Evolutionary conservation across 495 filamentous ascomycete genomes (phyloP), one percentile per base, ranked within the genome.

Genomic region (Daldinia bambusicola): DNA sequence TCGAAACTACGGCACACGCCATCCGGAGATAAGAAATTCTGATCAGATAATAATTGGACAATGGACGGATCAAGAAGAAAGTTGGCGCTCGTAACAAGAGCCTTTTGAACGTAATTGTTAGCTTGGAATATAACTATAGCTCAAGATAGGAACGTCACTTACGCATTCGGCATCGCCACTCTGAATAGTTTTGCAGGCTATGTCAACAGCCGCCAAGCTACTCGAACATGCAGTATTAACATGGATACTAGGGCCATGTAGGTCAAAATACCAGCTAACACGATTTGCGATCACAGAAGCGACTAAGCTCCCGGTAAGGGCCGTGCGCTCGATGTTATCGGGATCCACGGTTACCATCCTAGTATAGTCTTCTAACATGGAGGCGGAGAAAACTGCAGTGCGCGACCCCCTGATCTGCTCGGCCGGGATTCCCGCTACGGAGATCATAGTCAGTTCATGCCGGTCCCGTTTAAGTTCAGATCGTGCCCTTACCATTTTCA

Each of bases 181-280:
- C 80, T 90, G 89, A 2, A 95, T 80, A 0, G 89, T 87, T 63
- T 91, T 92, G 75, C 93, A 94, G 16, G 93, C 93, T 40, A 92
- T 78, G 67, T 95, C 84, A 4, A 85, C 57, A 0, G 82, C 84
- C 12, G 82, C 77, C 69, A 86, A 72, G 60, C 90, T 92, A 13
- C 89, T 92, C 2, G 92, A 95, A 74, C 93, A 95, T n/a, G 72
- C 72, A 6, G 72, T 71, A 16, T 74, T 61, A n/a, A 74, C 60
- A 38, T 71, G 67, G 6, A 74, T 37, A 20, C 72, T 74, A 10
- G 72, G 72, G 1, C 72, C 72, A 18, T 16, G 53, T 6, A 74
- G 53, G 51, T 65, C 50, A n/a, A 68, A 68, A 31, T 68, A 62
- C 65, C 65, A 68, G 31, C 65, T 68, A 6, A 68, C 31, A 30